These are phyloP conservation scores for Chrysosporium queenslandicum DNA, from an alignment of 2,329 filamentous ascomycete genomes.

Conservation along the genomic window DNA sequence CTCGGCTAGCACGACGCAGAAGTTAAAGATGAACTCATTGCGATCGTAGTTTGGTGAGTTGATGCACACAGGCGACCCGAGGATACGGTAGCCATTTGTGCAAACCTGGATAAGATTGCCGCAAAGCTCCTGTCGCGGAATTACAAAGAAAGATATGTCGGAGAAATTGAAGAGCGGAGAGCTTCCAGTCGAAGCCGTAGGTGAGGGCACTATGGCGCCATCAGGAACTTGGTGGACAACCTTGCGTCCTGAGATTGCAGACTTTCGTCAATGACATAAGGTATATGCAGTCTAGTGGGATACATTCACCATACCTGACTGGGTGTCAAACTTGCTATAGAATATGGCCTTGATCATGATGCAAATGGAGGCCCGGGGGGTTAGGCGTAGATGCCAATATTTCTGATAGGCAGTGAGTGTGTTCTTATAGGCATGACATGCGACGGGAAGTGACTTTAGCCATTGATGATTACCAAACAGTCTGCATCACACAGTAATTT, in stretches of 20 bases:
- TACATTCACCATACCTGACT: constrained; percentile 38
- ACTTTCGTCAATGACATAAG: not conserved
- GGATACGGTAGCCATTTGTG: constrained; percentile 65
- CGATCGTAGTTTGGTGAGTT: constrained; percentile 71
- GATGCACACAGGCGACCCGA: constrained; percentile 85
- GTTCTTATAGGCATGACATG: not conserved
- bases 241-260: constrained; percentile 43
- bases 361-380: not conserved
- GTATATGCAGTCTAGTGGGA: not conserved
- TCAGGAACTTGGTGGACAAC: constrained; percentile 56
- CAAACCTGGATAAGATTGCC: constrained; percentile 70
- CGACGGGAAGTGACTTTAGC: too few species aligned
- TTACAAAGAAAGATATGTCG: constrained; percentile 81
- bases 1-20: constrained; percentile 70
- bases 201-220: constrained; percentile 45
- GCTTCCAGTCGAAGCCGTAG: constrained; percentile 39
- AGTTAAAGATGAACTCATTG: constrained; percentile 98
- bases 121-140: constrained; percentile 89
- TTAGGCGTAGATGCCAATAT: constrained; percentile 1
- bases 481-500: too few species aligned
- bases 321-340: constrained; percentile 56
- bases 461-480: too few species aligned
- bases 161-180: constrained; percentile 72
- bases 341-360: constrained; percentile 55
- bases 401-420: not conserved